Conservation (phyloP, 345 rosid species). For the Cardiospermum halicacabum region DNA sequence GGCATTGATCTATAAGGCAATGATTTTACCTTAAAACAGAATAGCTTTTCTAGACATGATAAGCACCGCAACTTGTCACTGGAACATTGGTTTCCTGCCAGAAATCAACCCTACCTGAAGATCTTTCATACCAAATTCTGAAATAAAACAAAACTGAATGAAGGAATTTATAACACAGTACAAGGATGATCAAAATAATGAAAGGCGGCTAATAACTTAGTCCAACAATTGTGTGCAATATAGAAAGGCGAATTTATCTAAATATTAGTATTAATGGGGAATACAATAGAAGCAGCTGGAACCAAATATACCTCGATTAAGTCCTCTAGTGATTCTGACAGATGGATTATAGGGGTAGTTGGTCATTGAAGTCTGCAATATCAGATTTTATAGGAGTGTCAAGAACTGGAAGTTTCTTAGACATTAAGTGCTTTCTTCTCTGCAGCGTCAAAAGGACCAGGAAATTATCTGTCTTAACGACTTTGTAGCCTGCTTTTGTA, state of each 20-base stretch:
- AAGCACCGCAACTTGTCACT: slow-evolving; percentile 23
- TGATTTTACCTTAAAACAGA: slow-evolving; percentile 24
- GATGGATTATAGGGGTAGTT: slow-evolving; percentile 32
- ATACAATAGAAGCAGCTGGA: background rate
- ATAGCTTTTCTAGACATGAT: slow-evolving; percentile 12
- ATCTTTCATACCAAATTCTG: slow-evolving; percentile 9
- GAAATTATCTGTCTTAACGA: slow-evolving; percentile 64
- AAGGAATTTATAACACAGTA: background rate
- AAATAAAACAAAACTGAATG: slow-evolving; percentile 3
- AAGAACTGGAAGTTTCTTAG: slow-evolving; percentile 54
- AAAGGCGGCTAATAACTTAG: too few species aligned
- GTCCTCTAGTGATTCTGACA: slow-evolving; percentile 15
- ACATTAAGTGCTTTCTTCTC: slow-evolving; percentile 91
- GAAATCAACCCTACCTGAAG: slow-evolving; percentile 15
- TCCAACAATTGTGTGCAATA: too few species aligned
- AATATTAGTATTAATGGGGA: slow-evolving; percentile 1
- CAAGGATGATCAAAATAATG: background rate
- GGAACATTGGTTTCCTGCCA: slow-evolving; percentile 10
- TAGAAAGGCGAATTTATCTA: background rate
- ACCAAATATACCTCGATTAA: slow-evolving; percentile 24
- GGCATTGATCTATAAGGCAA: slow-evolving; percentile 6
- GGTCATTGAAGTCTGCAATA: slow-evolving; percentile 29
- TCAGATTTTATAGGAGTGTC: slow-evolving; percentile 22
- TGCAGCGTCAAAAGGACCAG: slow-evolving; percentile 68
- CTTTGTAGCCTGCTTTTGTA: slow-evolving; percentile 72